These are phyloP conservation scores for Rhododendron ovatum DNA, from an alignment of 148 eudicot species.

Conservation along the genomic window DNA sequence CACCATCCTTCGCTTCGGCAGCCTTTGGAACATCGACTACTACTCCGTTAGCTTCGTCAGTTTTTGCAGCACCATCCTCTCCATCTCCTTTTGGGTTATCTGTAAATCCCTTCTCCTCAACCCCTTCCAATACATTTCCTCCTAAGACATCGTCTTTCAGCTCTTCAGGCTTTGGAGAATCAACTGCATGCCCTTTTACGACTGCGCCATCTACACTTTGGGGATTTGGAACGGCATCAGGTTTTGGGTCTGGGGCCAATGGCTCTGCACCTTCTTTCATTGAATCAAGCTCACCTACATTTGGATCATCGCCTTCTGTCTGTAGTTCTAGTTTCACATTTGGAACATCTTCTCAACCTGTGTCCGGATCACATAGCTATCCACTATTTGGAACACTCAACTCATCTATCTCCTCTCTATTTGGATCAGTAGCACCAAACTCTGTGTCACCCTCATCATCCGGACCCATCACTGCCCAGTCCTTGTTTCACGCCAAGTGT, in stretches of 20 bases:
- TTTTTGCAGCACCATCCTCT: neutral
- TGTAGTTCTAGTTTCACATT: neutral
- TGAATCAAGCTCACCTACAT: neutral
- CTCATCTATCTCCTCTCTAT: neutral
- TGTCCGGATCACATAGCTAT: neutral
- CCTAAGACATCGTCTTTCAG: neutral
- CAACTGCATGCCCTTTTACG: neutral
- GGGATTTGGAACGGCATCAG: neutral
- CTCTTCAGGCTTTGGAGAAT: neutral
- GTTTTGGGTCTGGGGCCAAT: neutral
- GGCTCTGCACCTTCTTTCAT: neutral
- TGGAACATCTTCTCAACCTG: neutral
- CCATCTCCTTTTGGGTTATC: neutral
- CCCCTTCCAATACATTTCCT: neutral
- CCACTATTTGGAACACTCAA: neutral
- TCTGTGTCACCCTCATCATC: neutral
- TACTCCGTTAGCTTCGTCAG: neutral
- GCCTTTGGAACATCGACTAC: neutral
- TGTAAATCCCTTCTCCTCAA: slow-evolving; percentile 2
- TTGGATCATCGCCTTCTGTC: neutral
- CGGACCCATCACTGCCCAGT: neutral
- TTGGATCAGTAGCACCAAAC: neutral
- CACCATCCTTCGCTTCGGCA: neutral
- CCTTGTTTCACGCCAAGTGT: no score
- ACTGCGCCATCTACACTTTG: neutral